A percentile compares a stretch with the other conserved stretches of the same genome.
These are phyloP conservation scores for Torulaspora globosa DNA, from an alignment of 1,139 yeast species.

Conservation along the genomic window DNA sequence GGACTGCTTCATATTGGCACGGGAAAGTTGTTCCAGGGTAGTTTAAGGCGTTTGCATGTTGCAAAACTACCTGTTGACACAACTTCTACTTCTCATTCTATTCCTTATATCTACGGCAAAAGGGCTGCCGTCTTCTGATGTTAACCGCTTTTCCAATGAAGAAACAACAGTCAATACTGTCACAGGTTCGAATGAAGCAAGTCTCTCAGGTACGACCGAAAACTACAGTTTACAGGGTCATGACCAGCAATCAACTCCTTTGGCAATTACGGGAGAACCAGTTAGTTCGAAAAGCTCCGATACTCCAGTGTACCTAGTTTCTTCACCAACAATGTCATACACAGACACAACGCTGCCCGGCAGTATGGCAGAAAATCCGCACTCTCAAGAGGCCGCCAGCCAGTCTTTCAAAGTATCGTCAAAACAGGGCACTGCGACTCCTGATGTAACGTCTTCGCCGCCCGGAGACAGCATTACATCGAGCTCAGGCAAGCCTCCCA, in stretches of 20 bases:
- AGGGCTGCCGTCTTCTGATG: conserved; percentile 7
- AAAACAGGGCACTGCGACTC: background rate
- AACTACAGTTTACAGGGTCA: background rate
- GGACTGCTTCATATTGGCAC: background rate
- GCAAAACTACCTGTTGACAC: conserved; percentile 1
- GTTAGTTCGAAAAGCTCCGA: background rate
- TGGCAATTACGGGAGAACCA: background rate
- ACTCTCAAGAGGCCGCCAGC: background rate
- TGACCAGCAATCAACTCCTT: background rate
- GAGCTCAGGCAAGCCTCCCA: too few species aligned
- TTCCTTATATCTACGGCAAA: background rate
- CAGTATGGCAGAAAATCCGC: background rate
- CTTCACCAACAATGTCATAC: background rate
- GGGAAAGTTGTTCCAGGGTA: background rate
- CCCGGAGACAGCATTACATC: too few species aligned
- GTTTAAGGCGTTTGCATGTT: background rate
- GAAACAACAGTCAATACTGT: background rate
- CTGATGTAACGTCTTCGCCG: background rate
- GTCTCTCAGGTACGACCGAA: background rate
- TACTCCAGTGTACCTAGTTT: background rate
- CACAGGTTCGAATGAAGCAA: background rate
- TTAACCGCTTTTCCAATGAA: background rate
- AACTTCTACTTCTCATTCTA: conserved; percentile 2
- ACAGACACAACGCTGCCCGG: background rate
- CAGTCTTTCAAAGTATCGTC: background rate